phyloP scores from a whole-genome alignment of 169 alveolate genomes.

The Plasmodium inui region DNA sequence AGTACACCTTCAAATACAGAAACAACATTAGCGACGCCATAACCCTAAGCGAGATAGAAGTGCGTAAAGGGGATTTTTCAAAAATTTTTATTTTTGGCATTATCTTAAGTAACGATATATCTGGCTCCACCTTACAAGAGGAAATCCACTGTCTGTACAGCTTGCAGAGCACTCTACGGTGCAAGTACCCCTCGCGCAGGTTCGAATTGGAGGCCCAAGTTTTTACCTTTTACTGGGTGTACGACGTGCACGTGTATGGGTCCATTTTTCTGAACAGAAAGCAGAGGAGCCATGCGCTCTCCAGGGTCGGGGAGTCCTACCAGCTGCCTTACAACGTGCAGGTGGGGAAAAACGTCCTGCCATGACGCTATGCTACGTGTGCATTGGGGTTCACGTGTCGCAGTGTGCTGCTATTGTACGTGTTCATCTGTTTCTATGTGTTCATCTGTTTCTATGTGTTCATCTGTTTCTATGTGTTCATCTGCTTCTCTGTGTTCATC shows the following conservation, averaged over 20 bases:
- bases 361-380: not conserved
- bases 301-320: not conserved
- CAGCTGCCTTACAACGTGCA: slow-evolving; percentile 18
- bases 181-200: slow-evolving; percentile 15
- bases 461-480: not conserved
- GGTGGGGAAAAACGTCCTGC: not conserved
- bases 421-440: not conserved
- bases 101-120: slow-evolving; percentile 44
- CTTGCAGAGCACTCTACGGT: slow-evolving; percentile 15
- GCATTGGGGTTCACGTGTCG: not conserved
- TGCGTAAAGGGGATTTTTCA: slow-evolving; percentile 18
- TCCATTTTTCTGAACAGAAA: slow-evolving; percentile 36
- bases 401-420: not conserved
- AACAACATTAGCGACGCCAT: slow-evolving; percentile 64
- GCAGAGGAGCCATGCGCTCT: not conserved
- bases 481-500: not conserved
- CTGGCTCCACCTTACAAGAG: slow-evolving; percentile 11
- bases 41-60: slow-evolving; percentile 54
- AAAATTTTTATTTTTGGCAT: slow-evolving; percentile 41
- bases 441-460: too few relatives aligned
- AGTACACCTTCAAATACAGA: slow-evolving; percentile 45
- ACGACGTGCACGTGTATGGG: slow-evolving; percentile 62
- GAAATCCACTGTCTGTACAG: slow-evolving; percentile 28
- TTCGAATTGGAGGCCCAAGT: slow-evolving; percentile 25
- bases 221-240: slow-evolving; percentile 66